Evolutionary conservation across 2,329 filamentous ascomycete genomes (phyloP), one percentile per base, ranked within the genome.

Genomic region (Lachnellula occidentalis): DNA sequence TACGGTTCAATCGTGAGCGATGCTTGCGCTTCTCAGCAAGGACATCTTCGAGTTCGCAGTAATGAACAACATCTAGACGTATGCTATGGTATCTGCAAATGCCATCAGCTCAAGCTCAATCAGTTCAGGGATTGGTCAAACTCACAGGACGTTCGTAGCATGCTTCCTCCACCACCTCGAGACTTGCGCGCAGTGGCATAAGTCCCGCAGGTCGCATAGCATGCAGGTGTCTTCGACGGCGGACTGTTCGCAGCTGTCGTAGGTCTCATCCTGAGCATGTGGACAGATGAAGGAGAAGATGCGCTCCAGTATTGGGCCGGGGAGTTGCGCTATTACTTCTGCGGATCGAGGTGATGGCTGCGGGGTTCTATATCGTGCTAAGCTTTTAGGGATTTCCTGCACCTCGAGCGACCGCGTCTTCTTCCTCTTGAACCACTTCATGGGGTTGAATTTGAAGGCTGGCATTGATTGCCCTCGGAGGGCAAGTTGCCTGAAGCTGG

Each of bases 51-150:
- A 88, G 86, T 60, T 88, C 84, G 76, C 92, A 97, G 74, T 96
- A 96, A 73, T 97, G 92, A 34, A 96, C 92, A 17, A 88, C 82
- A 69, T 97, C 92, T 69, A 97, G 94, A 56, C 92, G 88, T 61
- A 97, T 85, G 75, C 90, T 92, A 66, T 86, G 85, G 70, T 95
- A 95, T 62, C 90, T 95, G 53, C 45, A 56, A 12, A 17, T 1
- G 31, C 43, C n/a, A 46, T 53, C 27, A 58, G 45, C 37, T 49
- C 36, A 37, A 63, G 36, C 50, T 9, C 46, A 34, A 19, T 17
- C 12, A 36, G 9, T 24, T 45, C 19, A 4, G 19, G 34, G 15
- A 34, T 15, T 24, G 36, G 8, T 15, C 34, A 42, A 45, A 79
- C 87, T 71, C 78, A 95, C 88, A 86, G 70, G 52, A 79, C 71